Evolutionary conservation across 2,329 filamentous ascomycete species (phyloP).

Genomic region (Fusarium sp.): DNA sequence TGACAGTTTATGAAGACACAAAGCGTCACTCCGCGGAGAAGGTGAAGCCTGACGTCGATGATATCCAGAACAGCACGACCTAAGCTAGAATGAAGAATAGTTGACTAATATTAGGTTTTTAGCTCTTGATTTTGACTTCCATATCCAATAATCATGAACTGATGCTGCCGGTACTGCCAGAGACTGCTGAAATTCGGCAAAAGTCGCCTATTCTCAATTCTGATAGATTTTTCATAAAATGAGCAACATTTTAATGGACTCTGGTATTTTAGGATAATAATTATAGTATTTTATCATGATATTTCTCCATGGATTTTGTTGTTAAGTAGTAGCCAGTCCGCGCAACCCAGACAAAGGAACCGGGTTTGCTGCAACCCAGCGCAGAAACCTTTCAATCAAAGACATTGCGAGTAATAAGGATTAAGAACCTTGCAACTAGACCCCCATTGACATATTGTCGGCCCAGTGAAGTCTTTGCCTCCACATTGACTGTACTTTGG

Average conservation of each 20-base stretch:
- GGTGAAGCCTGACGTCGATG: neutral
- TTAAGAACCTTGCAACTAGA: conserved; percentile 25
- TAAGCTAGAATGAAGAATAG: neutral
- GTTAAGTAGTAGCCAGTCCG: neutral
- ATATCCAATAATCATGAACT: neutral
- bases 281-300: too few species aligned
- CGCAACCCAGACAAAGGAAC: neutral
- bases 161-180: neutral
- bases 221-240: too few species aligned
- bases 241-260: accelerated
- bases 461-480: conserved; percentile 1
- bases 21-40: neutral
- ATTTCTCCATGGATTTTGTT: accelerated
- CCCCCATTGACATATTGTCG: conserved; percentile 26
- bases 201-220: neutral
- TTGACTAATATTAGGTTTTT: neutral
- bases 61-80: neutral
- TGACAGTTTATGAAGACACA: neutral
- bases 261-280: accelerated
- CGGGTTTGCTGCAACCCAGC: neutral
- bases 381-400: conserved; percentile 10
- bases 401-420: conserved; percentile 31
- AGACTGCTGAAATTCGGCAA: neutral
- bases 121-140: neutral
- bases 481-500: conserved; percentile 38